Percentiles rank a stretch among this genome's conserved stretches.
Conservation (phyloP, 441 rosid species). For the Gossypium schwendimanii region DNA sequence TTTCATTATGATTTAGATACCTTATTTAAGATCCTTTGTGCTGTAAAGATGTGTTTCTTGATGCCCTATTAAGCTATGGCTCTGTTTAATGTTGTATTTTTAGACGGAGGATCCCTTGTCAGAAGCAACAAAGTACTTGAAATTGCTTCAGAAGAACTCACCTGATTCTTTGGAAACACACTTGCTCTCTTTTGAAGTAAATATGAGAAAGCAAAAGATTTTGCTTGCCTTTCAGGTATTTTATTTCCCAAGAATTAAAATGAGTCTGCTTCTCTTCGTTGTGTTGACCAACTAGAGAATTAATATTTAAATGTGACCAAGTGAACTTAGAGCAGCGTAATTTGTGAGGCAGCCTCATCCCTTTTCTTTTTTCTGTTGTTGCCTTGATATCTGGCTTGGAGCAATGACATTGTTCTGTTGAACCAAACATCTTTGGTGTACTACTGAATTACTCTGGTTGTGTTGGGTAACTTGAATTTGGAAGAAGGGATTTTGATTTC, state of each 20-base stretch:
- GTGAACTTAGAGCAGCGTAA: not conserved
- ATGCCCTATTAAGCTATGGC: constrained; percentile 12
- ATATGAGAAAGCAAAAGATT: constrained; percentile 86
- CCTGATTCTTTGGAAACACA: constrained; percentile 85
- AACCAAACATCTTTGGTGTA: not conserved
- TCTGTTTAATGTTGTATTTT: constrained; percentile 10
- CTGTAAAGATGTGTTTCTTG: not conserved
- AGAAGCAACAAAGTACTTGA: constrained; percentile 94
- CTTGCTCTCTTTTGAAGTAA: constrained; percentile 91
- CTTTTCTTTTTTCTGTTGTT: not conserved
- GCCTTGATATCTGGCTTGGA: not conserved
- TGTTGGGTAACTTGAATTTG: not conserved
- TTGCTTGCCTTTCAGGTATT: constrained; percentile 92
- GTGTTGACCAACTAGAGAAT: not conserved
- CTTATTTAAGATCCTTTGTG: constrained; percentile 3
- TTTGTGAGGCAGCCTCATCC: not conserved
- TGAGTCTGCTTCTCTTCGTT: not conserved
- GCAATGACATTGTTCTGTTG: not conserved
- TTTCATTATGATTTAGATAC: constrained; percentile 8
- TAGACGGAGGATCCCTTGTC: constrained; percentile 88
- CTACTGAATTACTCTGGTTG: not conserved
- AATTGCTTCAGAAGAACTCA: constrained; percentile 86
- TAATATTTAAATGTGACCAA: not conserved
- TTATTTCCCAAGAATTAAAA: not conserved
- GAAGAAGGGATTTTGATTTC: not conserved